phyloP scores from a whole-genome alignment of 345 rosid species.

The Bruguiera gymnorhiza region DNA sequence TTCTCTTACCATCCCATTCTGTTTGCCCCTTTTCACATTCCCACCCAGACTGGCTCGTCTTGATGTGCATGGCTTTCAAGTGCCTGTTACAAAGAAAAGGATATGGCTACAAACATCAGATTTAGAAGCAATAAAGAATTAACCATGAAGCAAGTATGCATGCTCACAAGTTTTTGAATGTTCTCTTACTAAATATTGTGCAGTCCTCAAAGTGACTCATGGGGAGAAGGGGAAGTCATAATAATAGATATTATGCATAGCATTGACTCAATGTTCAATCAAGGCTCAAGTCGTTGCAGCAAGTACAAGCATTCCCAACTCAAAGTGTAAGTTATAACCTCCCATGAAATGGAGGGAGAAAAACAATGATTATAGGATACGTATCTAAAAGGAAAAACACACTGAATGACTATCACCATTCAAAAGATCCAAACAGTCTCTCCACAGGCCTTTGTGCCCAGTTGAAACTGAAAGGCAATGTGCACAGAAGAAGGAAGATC shows the following conservation, averaged over 20 bases:
- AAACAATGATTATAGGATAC: too few species aligned
- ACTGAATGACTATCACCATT: too few species aligned
- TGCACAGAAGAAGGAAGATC: too few species aligned
- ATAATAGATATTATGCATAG: neutral
- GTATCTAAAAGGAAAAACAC: too few species aligned
- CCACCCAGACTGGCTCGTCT: conserved; percentile 7
- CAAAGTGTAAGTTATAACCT: neutral
- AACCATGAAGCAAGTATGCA: conserved; percentile 12
- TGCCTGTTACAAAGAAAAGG: conserved; percentile 6
- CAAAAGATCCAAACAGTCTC: too few species aligned
- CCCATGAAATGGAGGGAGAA: neutral
- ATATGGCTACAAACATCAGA: neutral
- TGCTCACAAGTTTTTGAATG: conserved; percentile 12
- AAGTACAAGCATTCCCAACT: neutral
- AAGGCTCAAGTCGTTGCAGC: neutral
- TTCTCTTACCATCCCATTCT: neutral
- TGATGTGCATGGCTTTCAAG: conserved; percentile 25
- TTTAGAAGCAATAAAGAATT: neutral
- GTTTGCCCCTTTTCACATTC: neutral
- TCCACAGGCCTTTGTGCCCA: too few species aligned
- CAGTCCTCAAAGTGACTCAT: neutral
- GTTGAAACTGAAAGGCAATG: too few species aligned
- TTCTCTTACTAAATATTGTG: conserved; percentile 8
- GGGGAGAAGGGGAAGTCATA: neutral
- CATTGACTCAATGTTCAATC: neutral